Evolutionary conservation across 139 green algal species (phyloP).

Genomic region (Chlorella sorokiniana): DNA sequence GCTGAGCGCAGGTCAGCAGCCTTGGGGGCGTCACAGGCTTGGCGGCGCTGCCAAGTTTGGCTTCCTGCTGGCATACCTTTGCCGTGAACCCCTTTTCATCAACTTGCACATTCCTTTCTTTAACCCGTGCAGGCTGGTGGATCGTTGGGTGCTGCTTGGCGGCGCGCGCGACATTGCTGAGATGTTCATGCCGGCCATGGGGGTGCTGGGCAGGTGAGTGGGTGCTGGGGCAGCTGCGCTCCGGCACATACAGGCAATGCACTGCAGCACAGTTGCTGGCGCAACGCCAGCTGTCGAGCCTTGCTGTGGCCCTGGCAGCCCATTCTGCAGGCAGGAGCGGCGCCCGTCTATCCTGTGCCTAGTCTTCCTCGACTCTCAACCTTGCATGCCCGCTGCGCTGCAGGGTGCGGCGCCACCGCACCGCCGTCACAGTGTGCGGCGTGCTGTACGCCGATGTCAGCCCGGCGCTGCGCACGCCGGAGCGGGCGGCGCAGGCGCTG

Average conservation of each 20-base stretch:
- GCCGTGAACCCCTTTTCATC: too few relatives aligned
- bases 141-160: conserved; percentile 35
- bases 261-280: too few relatives aligned
- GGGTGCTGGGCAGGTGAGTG: conserved; percentile 9
- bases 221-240: background rate
- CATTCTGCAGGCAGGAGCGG: too few relatives aligned
- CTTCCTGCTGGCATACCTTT: too few relatives aligned
- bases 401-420: conserved; percentile 36
- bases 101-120: background rate
- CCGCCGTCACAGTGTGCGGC: conserved; percentile 41
- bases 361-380: background rate
- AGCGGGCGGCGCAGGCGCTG: conserved; percentile 31
- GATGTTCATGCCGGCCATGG: conserved; percentile 40
- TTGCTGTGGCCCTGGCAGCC: too few relatives aligned
- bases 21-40: background rate
- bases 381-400: conserved; percentile 8
- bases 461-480: conserved; percentile 5
- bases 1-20: background rate
- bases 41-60: background rate
- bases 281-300: too few relatives aligned
- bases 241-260: too few relatives aligned
- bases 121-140: conserved; percentile 11
- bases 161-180: conserved; percentile 27
- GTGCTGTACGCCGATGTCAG: conserved; percentile 35
- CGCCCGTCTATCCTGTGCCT: background rate